Base-by-base conservation (phyloP, 163 green algal species). In the Prototheca wickerhamii region DNA sequence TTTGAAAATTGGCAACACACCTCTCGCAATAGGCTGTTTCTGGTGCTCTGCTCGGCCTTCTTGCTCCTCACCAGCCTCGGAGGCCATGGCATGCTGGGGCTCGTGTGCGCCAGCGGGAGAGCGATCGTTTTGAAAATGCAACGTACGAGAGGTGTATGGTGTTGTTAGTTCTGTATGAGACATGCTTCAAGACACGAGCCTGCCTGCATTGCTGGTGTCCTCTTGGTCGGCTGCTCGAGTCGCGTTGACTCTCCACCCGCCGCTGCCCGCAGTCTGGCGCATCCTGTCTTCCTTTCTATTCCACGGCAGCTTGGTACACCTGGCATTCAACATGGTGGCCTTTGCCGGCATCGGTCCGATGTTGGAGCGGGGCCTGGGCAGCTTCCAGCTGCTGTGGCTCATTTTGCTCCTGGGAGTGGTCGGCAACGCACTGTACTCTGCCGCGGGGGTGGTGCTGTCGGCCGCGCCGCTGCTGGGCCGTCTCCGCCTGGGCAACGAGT, bases 261-360 rank as follows among this genome's bases (percentile, higher is more conserved):
- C 15, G 12, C 40, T 49, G 12, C 40, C 40, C 15, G 12, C 46
- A 54, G 46, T 3, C 0, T 28, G 18, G 18, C 46, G 83, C 1
- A 4, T 86, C 6, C 3, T 86, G 7, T 84, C 74, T 5, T 65
- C 73, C 7, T 57, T 70, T 2, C 31, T 88, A 2, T 56, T 89
- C 4, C 87, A 94, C 64, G 65, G 61, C 3, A 74, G 78, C 21
- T n/a, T 90, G 7, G 64, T 89, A 42, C 87, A 94, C 61, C 3
- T 94, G 1, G 65, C 58, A 1, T 84, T 94, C 60, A 94, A 94
- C 76, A 89, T 91, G 81, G 34, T 88, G 33, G 78, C 86, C 20
- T 89, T 91, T 31, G 65, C 88, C 17, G 79, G 74, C n/a, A 85
- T 90, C 37, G 84, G 59, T 46, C 12, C 21, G 17, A 25, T 23